Conservation (phyloP, 768 basidiomycete genomes). For the Serendipita vermifera region DNA sequence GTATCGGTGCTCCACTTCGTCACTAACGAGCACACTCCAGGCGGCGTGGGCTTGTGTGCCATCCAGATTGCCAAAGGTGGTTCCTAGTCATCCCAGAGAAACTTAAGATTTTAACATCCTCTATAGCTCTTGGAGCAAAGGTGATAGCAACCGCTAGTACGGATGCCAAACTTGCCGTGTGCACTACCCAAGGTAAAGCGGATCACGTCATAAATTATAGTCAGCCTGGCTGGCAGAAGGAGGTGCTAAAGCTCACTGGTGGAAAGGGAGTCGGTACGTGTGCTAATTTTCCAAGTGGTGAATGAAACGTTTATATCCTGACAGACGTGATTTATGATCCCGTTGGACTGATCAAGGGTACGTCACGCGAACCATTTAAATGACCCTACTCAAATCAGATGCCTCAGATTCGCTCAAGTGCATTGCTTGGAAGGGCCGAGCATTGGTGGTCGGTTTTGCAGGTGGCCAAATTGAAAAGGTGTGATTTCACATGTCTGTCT, state of each 20-base stretch:
- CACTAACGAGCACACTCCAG: neutral
- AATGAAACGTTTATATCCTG: neutral
- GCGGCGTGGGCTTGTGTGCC: constrained; percentile 86
- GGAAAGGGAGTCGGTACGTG: constrained; percentile 61
- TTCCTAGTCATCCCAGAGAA: constrained; percentile 8
- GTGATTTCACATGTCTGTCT: constrained; percentile 4
- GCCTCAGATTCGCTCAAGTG: constrained; percentile 73
- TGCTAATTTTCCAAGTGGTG: neutral
- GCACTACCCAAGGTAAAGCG: constrained; percentile 62
- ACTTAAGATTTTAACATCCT: neutral
- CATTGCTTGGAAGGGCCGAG: constrained; percentile 87
- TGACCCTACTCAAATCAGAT: constrained; percentile 14
- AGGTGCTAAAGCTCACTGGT: constrained; percentile 68
- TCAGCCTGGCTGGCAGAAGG: constrained; percentile 71
- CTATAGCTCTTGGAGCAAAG: constrained; percentile 68
- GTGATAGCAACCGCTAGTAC: constrained; percentile 92
- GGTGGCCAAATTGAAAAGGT: constrained; percentile 77
- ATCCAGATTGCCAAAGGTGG: constrained; percentile 86
- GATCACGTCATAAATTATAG: constrained; percentile 74
- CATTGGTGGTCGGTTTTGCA: constrained; percentile 88
- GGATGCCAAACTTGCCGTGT: constrained; percentile 63
- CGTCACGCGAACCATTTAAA: constrained; percentile 13
- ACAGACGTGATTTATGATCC: constrained; percentile 70
- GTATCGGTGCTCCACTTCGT: neutral
- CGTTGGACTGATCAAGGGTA: constrained; percentile 63